phyloP scores from a whole-genome alignment of 164 flowering plant genomes.

The Vitis labrusca region DNA sequence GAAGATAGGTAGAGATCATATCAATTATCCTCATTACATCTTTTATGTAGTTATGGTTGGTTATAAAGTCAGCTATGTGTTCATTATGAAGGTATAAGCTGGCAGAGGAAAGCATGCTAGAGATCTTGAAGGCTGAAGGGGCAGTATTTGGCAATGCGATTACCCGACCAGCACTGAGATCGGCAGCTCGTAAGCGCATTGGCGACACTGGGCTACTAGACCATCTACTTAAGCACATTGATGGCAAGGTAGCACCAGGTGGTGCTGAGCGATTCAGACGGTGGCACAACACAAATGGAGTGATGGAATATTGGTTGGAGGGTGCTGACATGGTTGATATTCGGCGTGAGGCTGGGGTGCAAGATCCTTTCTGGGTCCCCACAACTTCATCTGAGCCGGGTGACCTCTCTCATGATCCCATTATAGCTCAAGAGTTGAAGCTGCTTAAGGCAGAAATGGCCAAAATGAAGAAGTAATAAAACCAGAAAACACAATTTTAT shows the following conservation, averaged over 20 bases:
- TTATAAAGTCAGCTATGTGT: background rate
- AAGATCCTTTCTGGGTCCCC: constrained; percentile 37
- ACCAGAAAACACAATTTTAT: background rate
- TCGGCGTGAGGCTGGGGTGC: constrained; percentile 33
- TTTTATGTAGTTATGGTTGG: background rate
- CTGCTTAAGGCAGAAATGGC: constrained; percentile 36
- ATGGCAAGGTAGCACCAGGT: constrained; percentile 47
- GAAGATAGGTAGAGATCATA: constrained; percentile 15
- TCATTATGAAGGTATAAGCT: constrained; percentile 28
- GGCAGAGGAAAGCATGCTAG: constrained; percentile 37
- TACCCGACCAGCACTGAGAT: constrained; percentile 34
- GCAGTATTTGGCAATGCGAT: constrained; percentile 39
- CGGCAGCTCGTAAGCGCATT: constrained; percentile 34
- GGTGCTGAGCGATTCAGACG: constrained; percentile 47
- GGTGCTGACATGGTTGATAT: constrained; percentile 37
- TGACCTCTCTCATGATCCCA: constrained; percentile 12
- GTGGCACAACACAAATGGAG: constrained; percentile 37
- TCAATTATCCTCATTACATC: background rate
- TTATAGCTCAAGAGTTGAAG: constrained; percentile 22
- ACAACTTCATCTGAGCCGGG: constrained; percentile 31
- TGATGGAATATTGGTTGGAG: constrained; percentile 57
- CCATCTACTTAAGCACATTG: constrained; percentile 53
- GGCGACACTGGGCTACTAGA: constrained; percentile 55
- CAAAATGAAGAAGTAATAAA: constrained; percentile 32
- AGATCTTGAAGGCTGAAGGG: constrained; percentile 35